phyloP scores from a whole-genome alignment of 495 filamentous ascomycete genomes.

The Penicillium bialowiezense region DNA sequence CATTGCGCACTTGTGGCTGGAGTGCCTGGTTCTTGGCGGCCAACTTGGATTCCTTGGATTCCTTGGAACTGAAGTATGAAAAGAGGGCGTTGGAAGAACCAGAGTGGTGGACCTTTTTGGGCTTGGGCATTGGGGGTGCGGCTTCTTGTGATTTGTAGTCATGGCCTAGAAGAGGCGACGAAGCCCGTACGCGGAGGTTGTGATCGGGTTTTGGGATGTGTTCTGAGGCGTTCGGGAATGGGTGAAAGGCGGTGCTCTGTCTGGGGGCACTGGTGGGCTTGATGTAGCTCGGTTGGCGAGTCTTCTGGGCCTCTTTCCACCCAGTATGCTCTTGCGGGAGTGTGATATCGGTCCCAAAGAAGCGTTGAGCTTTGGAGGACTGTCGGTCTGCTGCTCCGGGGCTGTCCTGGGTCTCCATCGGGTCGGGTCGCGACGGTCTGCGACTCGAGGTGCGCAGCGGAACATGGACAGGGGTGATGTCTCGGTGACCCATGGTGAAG shows the following conservation, averaged over 20 bases:
- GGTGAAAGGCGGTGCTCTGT: slow-evolving; percentile 21
- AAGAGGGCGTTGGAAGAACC: slow-evolving; percentile 38
- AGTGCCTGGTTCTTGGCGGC: slow-evolving; percentile 15
- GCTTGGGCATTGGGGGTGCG: slow-evolving; percentile 23
- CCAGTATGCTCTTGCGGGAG: slow-evolving; percentile 19
- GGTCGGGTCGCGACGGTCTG: slow-evolving; percentile 11
- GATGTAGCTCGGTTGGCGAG: slow-evolving; percentile 28
- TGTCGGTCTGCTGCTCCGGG: slow-evolving; percentile 16
- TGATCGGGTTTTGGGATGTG: slow-evolving; percentile 21
- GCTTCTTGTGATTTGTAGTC: slow-evolving; percentile 30
- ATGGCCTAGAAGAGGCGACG: slow-evolving; percentile 42
- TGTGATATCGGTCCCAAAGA: slow-evolving; percentile 36
- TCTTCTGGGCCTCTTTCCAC: slow-evolving; percentile 20
- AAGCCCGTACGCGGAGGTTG: slow-evolving; percentile 41
- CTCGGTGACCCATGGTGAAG: slow-evolving; percentile 17
- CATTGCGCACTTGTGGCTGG: slow-evolving; percentile 23
- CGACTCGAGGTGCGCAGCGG: slow-evolving; percentile 35
- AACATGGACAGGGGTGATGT: slow-evolving; percentile 22
- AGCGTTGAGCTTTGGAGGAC: slow-evolving; percentile 36
- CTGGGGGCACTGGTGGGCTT: slow-evolving; percentile 25
- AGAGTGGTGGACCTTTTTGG: slow-evolving; percentile 33
- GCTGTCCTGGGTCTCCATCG: slow-evolving; percentile 22
- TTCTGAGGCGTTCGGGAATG: slow-evolving; percentile 23
- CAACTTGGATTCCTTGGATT: slow-evolving; percentile 17
- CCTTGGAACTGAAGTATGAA: slow-evolving; percentile 37